Evolutionary conservation across 352 stramenopile species (phyloP), one percentile per base, ranked within the genome.

Genomic region (Phytophthora rubi): DNA sequence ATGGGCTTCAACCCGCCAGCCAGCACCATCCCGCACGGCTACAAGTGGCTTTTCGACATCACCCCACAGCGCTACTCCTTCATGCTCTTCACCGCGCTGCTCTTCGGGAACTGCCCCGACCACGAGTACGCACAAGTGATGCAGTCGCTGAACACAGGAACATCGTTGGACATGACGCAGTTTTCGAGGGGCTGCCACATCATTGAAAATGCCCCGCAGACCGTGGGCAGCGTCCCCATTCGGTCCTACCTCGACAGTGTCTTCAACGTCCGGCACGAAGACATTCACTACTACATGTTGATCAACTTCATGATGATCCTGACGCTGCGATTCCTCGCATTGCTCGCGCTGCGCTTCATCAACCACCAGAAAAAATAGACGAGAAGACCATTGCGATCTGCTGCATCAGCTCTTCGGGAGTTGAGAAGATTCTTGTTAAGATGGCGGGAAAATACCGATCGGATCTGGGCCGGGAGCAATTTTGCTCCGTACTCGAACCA

Each of bases 1-100:
- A 76, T 74, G 42, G 84, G 84, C 10, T 87, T 85, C 58, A 81
- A 79, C 10, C 78, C 78, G 26, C 78, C 78, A 12, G 62, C 65
- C 5, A 66, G 42, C 44, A 53, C 60, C 5, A 83, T 85, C 10
- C 73, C 76, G 39, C 30, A 53, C 52, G 62, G 55, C 48, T 80
- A 80, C 64, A 74, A 74, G 39, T 80, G 73, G 73, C 48, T 86
- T 2, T 82, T 79, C 32, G 65, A 62, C 30, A 79, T 81, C 52
- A 79, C 61, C 8, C 76, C 76, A 2, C 77, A 79, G 30, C 71
- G 74, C 39, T 81, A 77, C 58, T 70, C 65, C 2, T 69, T 76
- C 61, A 70, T 70, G 60, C 32, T 75, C 18, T 71, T 74, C 60
- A 62, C 69, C 8, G 59, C 69, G 37, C 33, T 77, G 23, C 55